These are phyloP conservation scores for Eleusine coracana DNA, from an alignment of 176 grass and related monocot genomes.

Conservation along the genomic window DNA sequence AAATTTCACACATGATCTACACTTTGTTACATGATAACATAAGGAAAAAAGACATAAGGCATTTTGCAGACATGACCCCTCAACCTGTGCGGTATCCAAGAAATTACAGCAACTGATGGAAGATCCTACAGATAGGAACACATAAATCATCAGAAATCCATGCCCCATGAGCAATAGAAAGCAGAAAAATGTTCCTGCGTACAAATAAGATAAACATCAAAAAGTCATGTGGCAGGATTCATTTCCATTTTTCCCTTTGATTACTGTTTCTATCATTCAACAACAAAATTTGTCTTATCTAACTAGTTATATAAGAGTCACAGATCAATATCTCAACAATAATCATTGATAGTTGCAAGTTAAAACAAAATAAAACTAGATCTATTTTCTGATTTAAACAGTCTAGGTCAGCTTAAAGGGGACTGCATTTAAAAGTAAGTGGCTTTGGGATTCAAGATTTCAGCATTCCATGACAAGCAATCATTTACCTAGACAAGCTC, in stretches of 20 bases:
- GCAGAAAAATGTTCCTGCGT: neutral
- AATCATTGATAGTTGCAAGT: neutral
- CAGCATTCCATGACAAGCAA: conserved; percentile 8
- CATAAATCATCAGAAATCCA: neutral
- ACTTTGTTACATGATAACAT: conserved; percentile 35
- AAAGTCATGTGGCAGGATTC: neutral
- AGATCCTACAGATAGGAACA: conserved; percentile 23
- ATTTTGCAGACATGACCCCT: neutral
- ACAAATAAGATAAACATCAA: neutral
- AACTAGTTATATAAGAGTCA: neutral
- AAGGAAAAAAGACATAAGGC: conserved; percentile 2
- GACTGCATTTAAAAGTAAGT: neutral
- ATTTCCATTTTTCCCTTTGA: neutral
- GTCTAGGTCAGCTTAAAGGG: neutral
- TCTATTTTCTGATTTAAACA: conserved; percentile 13
- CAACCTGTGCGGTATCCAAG: neutral
- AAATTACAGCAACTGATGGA: conserved; percentile 16
- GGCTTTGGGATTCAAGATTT: neutral
- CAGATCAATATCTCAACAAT: neutral
- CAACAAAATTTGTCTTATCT: neutral
- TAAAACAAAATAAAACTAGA: neutral
- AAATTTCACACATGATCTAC: conserved; percentile 45
- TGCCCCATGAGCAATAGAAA: neutral
- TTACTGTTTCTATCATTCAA: neutral
- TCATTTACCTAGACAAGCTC: conserved; percentile 82